Evolutionary conservation across 75 land plant species (phyloP).

Genomic region (Sequoia sempervirens): DNA sequence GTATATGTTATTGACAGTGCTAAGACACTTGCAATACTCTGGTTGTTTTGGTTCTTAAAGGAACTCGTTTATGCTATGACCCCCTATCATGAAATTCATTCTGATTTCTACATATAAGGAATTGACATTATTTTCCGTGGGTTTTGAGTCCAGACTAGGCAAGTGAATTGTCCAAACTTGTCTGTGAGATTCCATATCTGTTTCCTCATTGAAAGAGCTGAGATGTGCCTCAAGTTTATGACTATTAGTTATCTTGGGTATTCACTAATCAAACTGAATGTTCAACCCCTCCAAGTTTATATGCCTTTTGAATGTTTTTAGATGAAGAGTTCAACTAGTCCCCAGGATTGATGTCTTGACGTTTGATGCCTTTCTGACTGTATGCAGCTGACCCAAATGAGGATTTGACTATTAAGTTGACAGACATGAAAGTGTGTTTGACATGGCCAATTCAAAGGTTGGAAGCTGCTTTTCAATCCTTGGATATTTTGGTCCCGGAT

Average conservation of each 20-base stretch:
- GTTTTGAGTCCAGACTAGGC: background rate
- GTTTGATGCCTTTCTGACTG: background rate
- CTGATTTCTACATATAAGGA: background rate
- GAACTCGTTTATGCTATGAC: background rate
- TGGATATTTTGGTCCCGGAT: background rate
- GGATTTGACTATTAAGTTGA: slow-evolving; percentile 21
- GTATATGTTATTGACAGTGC: background rate
- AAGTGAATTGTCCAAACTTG: background rate
- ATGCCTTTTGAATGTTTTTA: background rate
- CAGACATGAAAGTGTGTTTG: slow-evolving; percentile 46
- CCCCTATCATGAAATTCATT: background rate
- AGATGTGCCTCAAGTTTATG: background rate
- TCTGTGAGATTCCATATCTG: background rate
- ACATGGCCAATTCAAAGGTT: slow-evolving; percentile 53
- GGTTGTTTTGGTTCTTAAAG: background rate
- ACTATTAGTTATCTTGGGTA: background rate
- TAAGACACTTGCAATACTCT: background rate
- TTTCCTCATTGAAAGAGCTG: background rate
- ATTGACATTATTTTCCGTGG: background rate
- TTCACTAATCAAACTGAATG: background rate
- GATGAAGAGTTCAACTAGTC: background rate
- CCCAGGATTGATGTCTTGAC: background rate
- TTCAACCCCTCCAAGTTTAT: background rate
- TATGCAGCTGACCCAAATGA: slow-evolving; percentile 3
- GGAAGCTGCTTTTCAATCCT: slow-evolving; percentile 22